Percentiles rank a stretch among this genome's conserved stretches.
Evolutionary conservation across 164 flowering plant species (phyloP).

Genomic region (Liquidambar formosana): DNA sequence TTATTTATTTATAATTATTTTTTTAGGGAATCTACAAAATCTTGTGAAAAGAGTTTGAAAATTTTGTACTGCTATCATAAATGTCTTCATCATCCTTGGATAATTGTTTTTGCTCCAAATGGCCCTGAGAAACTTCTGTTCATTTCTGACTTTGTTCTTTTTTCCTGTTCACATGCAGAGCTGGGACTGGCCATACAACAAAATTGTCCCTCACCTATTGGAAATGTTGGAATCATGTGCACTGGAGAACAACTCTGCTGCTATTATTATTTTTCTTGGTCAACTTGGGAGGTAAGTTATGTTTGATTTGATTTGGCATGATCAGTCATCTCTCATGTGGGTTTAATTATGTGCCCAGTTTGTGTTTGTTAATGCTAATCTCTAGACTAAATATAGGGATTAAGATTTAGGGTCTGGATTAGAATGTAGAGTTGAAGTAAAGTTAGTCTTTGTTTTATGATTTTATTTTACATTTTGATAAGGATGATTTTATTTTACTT

Average conservation of each 20-base stretch:
- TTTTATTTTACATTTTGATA: no score
- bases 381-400: no score
- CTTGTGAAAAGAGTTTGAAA: not conserved
- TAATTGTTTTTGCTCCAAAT: no score
- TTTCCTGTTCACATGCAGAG: slow-evolving; percentile 39
- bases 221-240: slow-evolving; percentile 40
- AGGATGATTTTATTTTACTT: no score
- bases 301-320: slow-evolving; percentile 4
- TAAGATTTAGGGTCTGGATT: no score
- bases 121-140: no score
- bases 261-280: slow-evolving; percentile 64
- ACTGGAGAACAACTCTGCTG: slow-evolving; percentile 33
- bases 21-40: not conserved
- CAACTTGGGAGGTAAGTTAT: slow-evolving; percentile 70
- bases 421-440: no score
- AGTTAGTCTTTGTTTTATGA: no score
- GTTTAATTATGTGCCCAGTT: not conserved
- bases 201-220: slow-evolving; percentile 48
- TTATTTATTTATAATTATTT: not conserved
- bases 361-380: not conserved
- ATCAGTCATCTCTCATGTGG: not conserved
- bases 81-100: no score
- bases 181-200: slow-evolving; percentile 65
- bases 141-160: not conserved
- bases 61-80: not conserved